Base-by-base conservation (phyloP, 306 rosid genomes). In the Lablab purpureus region DNA sequence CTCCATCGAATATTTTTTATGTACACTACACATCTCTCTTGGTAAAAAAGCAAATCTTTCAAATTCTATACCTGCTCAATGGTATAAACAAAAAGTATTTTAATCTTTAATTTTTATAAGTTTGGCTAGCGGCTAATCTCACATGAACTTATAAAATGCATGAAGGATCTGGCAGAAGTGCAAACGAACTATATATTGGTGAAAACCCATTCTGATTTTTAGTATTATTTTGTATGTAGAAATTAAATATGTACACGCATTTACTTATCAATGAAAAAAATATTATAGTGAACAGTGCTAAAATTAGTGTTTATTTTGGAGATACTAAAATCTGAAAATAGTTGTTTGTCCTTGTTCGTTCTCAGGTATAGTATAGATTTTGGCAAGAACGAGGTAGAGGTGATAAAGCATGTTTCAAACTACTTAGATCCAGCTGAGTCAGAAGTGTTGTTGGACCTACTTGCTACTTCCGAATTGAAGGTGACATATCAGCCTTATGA, bases 281-380 rank as follows among this genome's bases (percentile, higher is more conserved):
- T 50, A 13, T 7, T 66, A 75, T 34, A 18, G n/a, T 10, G 19
- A 19, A 43, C n/a, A 52, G n/a, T 41, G 36, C 66, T 32, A 10
- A 13, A 51, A n/a, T 7, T 19, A 27, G 10, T 27, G 73, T 55
- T 75, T 45, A 10, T 81, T 54, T 56, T 73, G 77, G 52, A 21
- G 21, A 52, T 23, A 46, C 71, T 68, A 25, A 47, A 41, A 55
- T 60, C 32, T 71, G 71, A 63, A 27, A 62, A 54, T 67, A 30
- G 37, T 69, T 23, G 32, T 52, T 60, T 65, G 68, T 73, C 73
- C 36, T 43, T 12, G 41, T 75, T 21, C 76, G 60, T 77, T 69
- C 52, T 65, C 90, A 95, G 99, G 98, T 95, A 83, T 71, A 95
- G 93, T 77, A 15, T 79, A 27, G 99, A 95, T 86, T 95, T 95